Percentiles rank a stretch among this genome's conserved stretches.
Conservation (phyloP, 1,284 basidiomycete genomes). For the Agaricales sp. region DNA sequence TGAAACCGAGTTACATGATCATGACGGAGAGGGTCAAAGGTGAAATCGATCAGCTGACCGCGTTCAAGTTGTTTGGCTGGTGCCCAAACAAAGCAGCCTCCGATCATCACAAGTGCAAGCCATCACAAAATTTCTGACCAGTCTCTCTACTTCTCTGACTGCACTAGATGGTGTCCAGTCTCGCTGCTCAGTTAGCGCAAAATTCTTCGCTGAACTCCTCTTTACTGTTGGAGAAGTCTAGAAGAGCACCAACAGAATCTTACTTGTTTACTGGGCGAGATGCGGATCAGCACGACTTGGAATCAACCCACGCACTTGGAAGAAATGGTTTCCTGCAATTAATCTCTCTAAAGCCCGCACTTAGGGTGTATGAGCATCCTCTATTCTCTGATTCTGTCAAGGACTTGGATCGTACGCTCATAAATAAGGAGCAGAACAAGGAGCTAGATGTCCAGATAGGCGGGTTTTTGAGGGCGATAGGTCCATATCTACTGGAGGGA, state of each 20-base stretch:
- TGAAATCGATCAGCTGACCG: too few relatives aligned
- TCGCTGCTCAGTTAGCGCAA: conserved; percentile 78
- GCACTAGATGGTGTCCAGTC: conserved; percentile 55
- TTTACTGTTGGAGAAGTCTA: conserved; percentile 61
- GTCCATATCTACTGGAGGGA: conserved; percentile 74
- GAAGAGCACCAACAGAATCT: conserved; percentile 48
- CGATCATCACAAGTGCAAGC: too few relatives aligned
- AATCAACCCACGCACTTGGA: conserved; percentile 79
- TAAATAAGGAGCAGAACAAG: conserved; percentile 54
- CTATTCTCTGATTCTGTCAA: conserved; percentile 83
- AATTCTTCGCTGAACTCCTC: conserved; percentile 74
- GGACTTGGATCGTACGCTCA: conserved; percentile 73
- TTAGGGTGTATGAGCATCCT: conserved; percentile 61
- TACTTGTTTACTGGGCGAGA: conserved; percentile 86
- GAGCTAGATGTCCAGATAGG: conserved; percentile 53
- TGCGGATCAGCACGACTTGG: conserved; percentile 77
- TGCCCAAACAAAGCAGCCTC: too few relatives aligned
- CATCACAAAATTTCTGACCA: neutral
- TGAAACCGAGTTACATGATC: too few relatives aligned
- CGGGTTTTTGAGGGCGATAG: conserved; percentile 62
- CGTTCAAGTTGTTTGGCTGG: too few relatives aligned
- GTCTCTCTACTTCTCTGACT: neutral
- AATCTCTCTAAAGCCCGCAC: conserved; percentile 46
- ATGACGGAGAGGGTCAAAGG: too few relatives aligned
- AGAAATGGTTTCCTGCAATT: conserved; percentile 79